Evolutionary conservation across 495 filamentous ascomycete species (phyloP), one percentile per base, ranked within the genome.

Genomic region (Aspergillus olivimuriae): DNA sequence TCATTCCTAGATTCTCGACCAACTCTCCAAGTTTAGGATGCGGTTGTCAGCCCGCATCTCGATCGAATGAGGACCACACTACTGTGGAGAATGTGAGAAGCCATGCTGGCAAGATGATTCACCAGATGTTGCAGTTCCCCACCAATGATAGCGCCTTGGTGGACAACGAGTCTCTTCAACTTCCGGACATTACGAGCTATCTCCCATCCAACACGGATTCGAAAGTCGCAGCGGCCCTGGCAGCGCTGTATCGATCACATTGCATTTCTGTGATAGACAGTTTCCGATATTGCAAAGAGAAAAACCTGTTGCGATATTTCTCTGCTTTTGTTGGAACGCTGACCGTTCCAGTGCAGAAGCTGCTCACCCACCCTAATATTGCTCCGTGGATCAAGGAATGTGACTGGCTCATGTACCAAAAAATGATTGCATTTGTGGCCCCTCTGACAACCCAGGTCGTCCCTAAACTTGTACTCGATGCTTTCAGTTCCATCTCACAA

Each of bases 301-400:
- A 92, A 55, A 88, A 89, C 20, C 90, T 98, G 53, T 88, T 94
- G 55, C 86, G 90, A 52, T 82, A 94, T n/a, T 95, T 94, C 61
- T 86, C 84, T 24, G 91, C 91, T 7, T 97, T 97, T 63, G 86
- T 94, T 49, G 94, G 92, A 41, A 95, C 89, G 2, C 73, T 98
- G 52, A 97, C 92, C 12, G 89, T 94, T 58, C 94, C 94, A 3
- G 89, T 95, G n/a, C 90, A 95, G 65, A 96, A 91, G 63, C 74
- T 98, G 9, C 81, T 98, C 46, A 80, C 82, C 5, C 80, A 92
- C 51, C 85, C 84, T 2, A 79, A 76, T 43, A 70, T 98, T 37
- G 86, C 89, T 11, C 78, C 84, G 2, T 98, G 92, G 92, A 94
- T 98, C 48, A 84, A 87, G 53, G 84, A 94, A 57, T 95, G 88